A percentile compares a stretch with the other conserved stretches of the same genome.
These are phyloP conservation scores for Cladosporium sp. DNA, from an alignment of 2,329 filamentous ascomycete species.

Conservation along the genomic window DNA sequence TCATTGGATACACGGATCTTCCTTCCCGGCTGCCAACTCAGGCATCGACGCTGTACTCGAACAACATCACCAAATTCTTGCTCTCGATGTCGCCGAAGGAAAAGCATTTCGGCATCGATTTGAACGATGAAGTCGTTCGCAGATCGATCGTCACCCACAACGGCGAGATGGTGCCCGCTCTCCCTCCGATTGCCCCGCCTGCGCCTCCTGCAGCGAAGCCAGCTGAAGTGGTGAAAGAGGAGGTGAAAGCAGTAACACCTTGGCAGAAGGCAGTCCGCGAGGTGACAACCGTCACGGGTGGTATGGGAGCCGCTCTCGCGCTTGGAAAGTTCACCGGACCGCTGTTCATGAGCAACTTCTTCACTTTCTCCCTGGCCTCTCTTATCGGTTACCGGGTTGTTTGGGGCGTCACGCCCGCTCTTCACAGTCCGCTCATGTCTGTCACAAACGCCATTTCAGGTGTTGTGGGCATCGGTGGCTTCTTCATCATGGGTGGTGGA, in stretches of 20 bases:
- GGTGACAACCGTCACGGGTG: constrained; percentile 68
- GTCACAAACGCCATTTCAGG: constrained; percentile 91
- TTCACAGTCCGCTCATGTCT: constrained; percentile 88
- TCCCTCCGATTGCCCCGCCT: constrained; percentile 63
- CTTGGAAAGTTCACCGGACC: constrained; percentile 78
- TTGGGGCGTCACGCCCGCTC: constrained; percentile 77
- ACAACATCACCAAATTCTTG: constrained; percentile 87
- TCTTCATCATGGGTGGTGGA: constrained; percentile 85
- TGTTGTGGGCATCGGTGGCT: constrained; percentile 81
- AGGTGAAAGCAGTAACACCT: constrained; percentile 67
- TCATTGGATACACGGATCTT: constrained; percentile 86
- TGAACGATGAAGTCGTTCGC: constrained; percentile 80
- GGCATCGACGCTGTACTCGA: constrained; percentile 85
- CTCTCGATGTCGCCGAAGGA: constrained; percentile 76
- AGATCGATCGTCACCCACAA: constrained; percentile 78
- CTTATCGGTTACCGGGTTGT: constrained; percentile 85
- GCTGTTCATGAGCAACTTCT: constrained; percentile 82
- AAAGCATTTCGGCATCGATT: constrained; percentile 74
- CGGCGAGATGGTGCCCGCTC: constrained; percentile 70
- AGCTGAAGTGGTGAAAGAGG: constrained; percentile 50
- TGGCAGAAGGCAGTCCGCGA: constrained; percentile 77
- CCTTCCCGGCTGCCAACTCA: constrained; percentile 84
- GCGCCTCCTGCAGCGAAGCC: constrained; percentile 47
- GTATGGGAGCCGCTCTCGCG: constrained; percentile 70
- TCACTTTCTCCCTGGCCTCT: constrained; percentile 79